These are phyloP conservation scores for Pseudonectria buxi DNA, from an alignment of 2,329 filamentous ascomycete genomes.

Conservation along the genomic window DNA sequence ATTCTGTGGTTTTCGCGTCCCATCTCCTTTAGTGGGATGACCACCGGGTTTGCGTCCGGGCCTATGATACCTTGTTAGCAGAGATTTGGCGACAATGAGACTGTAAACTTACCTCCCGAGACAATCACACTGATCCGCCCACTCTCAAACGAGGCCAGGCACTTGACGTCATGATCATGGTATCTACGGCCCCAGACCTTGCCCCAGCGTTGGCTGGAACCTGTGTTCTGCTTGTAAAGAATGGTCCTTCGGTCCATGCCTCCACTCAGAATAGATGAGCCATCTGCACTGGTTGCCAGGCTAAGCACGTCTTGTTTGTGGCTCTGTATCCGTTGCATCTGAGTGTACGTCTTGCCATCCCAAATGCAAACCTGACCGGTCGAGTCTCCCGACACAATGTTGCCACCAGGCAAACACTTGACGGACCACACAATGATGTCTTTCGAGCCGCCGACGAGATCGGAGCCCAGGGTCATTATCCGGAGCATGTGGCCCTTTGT, in stretches of 20 bases:
- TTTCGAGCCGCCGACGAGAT: constrained; percentile 68
- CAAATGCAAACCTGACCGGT: constrained; percentile 90
- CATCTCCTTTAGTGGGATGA: constrained; percentile 68
- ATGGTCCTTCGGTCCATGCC: constrained; percentile 88
- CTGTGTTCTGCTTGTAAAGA: constrained; percentile 63
- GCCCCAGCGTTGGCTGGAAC: constrained; percentile 64
- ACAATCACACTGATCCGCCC: constrained; percentile 78
- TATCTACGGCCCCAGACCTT: constrained; percentile 81
- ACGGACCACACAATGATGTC: constrained; percentile 91
- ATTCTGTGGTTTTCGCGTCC: constrained; percentile 76
- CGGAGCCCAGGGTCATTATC: constrained; percentile 79
- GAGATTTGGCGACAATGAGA: neutral
- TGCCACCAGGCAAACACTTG: constrained; percentile 77
- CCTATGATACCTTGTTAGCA: constrained; percentile 41
- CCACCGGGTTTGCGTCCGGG: constrained; percentile 75
- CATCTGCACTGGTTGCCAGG: constrained; percentile 74
- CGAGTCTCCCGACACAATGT: constrained; percentile 91
- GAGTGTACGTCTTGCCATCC: constrained; percentile 86
- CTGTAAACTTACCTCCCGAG: constrained; percentile 67
- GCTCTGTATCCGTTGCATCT: constrained; percentile 75
- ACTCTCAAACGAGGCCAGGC: constrained; percentile 84
- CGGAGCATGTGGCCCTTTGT: constrained; percentile 68
- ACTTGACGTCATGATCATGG: constrained; percentile 91
- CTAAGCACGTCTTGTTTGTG: constrained; percentile 89
- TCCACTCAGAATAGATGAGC: constrained; percentile 76